Percentiles rank a stretch among this genome's conserved stretches.
phyloP scores from a whole-genome alignment of 2,329 filamentous ascomycete species.

The Aspergillus unguis region DNA sequence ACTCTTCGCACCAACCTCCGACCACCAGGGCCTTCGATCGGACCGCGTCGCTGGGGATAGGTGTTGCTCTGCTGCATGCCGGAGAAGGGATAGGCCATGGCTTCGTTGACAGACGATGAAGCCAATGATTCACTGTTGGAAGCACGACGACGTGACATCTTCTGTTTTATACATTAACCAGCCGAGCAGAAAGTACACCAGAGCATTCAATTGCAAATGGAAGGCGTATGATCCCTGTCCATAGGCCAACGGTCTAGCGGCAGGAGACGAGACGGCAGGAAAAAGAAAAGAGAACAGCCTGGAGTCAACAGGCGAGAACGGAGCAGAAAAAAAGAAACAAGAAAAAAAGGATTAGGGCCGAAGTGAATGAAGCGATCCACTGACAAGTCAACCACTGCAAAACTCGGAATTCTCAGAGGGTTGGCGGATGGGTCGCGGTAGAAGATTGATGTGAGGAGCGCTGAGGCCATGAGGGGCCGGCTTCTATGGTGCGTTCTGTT shows the following conservation, averaged over 20 bases:
- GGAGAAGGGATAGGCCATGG: conserved; percentile 34
- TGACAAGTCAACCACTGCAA: not conserved
- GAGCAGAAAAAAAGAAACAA: conserved; percentile 5
- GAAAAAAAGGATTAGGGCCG: conserved; percentile 1
- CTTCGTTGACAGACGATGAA: conserved; percentile 31
- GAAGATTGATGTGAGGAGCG: not conserved
- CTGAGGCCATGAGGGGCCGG: conserved; percentile 10
- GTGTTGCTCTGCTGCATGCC: conserved; percentile 22
- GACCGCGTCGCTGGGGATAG: conserved; percentile 31
- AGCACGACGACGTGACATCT: conserved; percentile 38
- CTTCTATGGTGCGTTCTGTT: conserved; percentile 14
- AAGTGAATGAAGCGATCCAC: conserved; percentile 6
- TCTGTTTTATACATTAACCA: conserved; percentile 19
- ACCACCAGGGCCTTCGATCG: conserved; percentile 41
- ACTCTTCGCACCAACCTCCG: conserved; percentile 39
- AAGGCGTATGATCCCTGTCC: conserved; percentile 12
- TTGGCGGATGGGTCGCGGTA: conserved; percentile 11
- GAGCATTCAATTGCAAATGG: conserved; percentile 18
- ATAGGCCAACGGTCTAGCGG: conserved; percentile 15
- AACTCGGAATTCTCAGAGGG: conserved; percentile 5
- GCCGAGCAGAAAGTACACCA: conserved; percentile 11
- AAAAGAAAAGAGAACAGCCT: conserved; percentile 3
- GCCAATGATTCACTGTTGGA: conserved; percentile 35
- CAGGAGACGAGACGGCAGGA: conserved; percentile 8
- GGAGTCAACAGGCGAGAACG: not conserved